phyloP scores from a whole-genome alignment of 805 yeast species.

The Maudiozyma pseudohumilis region DNA sequence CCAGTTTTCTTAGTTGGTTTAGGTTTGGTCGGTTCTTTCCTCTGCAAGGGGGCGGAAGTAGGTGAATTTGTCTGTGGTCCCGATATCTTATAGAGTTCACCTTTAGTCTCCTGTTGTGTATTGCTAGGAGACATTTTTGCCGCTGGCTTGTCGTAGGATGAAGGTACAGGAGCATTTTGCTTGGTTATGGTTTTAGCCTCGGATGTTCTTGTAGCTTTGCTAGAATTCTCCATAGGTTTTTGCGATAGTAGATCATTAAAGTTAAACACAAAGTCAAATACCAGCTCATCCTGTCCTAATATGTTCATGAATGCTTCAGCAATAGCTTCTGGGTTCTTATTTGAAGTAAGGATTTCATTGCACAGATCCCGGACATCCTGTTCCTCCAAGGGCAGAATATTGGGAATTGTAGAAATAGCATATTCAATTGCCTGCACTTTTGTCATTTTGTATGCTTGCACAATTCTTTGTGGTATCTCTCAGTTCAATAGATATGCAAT shows the following conservation, averaged over 20 bases:
- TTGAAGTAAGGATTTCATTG: constrained; percentile 19
- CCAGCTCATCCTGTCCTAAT: constrained; percentile 25
- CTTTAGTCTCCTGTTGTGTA: no score
- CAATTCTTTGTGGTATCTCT: no score
- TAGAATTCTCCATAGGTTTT: background rate
- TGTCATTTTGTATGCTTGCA: constrained; percentile 20
- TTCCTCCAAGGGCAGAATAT: constrained; percentile 25
- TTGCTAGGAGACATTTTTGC: background rate
- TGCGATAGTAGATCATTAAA: constrained; percentile 19
- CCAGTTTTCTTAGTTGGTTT: constrained; percentile 19
- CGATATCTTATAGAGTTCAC: no score
- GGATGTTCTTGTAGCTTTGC: background rate
- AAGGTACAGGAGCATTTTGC: background rate
- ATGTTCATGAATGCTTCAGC: constrained; percentile 25
- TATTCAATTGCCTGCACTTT: constrained; percentile 21
- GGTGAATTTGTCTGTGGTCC: background rate
- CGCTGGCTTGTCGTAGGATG: no score
- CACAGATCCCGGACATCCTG: constrained; percentile 21
- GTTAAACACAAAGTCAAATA: constrained; percentile 24
- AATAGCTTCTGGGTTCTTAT: constrained; percentile 15
- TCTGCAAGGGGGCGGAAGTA: no score
- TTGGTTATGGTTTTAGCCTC: background rate
- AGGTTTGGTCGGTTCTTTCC: background rate
- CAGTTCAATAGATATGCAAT: no score
- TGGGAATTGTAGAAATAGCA: constrained; percentile 22